Conservation (phyloP, 2,329 filamentous ascomycete genomes). For the Apiospora kogelbergensis region DNA sequence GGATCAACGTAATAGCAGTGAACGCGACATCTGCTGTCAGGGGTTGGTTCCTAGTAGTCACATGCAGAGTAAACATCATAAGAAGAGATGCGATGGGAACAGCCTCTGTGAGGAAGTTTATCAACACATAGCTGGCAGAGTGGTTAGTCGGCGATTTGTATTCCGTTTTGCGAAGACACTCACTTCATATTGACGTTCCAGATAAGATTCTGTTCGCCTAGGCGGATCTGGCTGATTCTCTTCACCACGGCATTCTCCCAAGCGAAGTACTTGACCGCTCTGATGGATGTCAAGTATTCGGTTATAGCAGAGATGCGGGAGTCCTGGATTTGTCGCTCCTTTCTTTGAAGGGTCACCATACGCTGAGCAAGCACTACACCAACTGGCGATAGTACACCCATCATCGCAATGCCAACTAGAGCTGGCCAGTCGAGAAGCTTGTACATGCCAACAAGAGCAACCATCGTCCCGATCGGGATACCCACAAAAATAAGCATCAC, state of each 20-base stretch:
- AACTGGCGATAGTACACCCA: slow-evolving; percentile 49
- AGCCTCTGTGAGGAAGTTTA: slow-evolving; percentile 51
- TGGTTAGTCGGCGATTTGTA: not conserved
- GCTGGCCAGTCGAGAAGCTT: slow-evolving; percentile 56
- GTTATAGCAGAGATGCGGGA: slow-evolving; percentile 56
- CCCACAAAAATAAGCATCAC: slow-evolving; percentile 47
- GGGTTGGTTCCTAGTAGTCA: slow-evolving; percentile 44
- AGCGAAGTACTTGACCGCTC: slow-evolving; percentile 60
- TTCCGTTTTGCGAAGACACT: slow-evolving; percentile 18
- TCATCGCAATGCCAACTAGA: slow-evolving; percentile 49
- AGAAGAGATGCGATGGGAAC: slow-evolving; percentile 53
- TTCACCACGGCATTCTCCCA: slow-evolving; percentile 56
- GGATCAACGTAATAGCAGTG: slow-evolving; percentile 54
- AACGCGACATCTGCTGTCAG: slow-evolving; percentile 59
- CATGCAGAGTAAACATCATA: slow-evolving; percentile 54
- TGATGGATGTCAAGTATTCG: slow-evolving; percentile 58
- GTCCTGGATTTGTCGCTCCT: slow-evolving; percentile 57
- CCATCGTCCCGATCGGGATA: slow-evolving; percentile 44
- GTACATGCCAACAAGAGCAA: slow-evolving; percentile 54
- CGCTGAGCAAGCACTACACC: slow-evolving; percentile 48
- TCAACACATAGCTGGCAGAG: slow-evolving; percentile 22
- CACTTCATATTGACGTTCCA: slow-evolving; percentile 53
- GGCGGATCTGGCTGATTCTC: slow-evolving; percentile 50
- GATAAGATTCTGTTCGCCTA: slow-evolving; percentile 52
- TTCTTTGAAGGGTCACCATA: slow-evolving; percentile 51